Evolutionary conservation across 2,329 filamentous ascomycete genomes (phyloP).

Genomic region (Aspergillus pseudoglaucus): DNA sequence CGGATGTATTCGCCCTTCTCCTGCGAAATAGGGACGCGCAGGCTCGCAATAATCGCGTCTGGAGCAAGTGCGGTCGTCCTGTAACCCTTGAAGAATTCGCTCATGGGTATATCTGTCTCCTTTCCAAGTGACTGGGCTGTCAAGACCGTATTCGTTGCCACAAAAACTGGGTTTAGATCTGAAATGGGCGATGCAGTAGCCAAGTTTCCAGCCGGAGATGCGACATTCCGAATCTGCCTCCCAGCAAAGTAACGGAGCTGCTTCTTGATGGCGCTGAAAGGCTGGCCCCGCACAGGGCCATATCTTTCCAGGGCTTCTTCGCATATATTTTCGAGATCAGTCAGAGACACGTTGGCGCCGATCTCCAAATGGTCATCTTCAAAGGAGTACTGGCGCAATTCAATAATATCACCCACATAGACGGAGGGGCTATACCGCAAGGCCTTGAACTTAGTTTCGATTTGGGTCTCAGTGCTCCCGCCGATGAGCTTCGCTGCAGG

Average conservation of each 20-base stretch:
- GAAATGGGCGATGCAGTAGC: slow-evolving; percentile 94
- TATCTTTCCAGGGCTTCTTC: slow-evolving; percentile 64
- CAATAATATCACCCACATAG: slow-evolving; percentile 62
- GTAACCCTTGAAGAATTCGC: slow-evolving; percentile 87
- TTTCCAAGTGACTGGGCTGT: slow-evolving; percentile 76
- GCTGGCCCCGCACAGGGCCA: slow-evolving; percentile 62
- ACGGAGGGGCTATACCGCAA: slow-evolving; percentile 76
- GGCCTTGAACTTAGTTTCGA: slow-evolving; percentile 89
- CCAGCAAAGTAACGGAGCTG: slow-evolving; percentile 64
- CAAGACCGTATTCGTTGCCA: slow-evolving; percentile 83
- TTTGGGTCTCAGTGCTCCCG: slow-evolving; percentile 84
- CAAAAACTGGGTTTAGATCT: slow-evolving; percentile 96
- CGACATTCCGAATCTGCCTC: slow-evolving; percentile 93
- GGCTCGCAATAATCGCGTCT: slow-evolving; percentile 76
- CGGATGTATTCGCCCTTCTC: slow-evolving; percentile 72
- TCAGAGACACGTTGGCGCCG: slow-evolving; percentile 86
- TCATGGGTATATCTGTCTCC: slow-evolving; percentile 87
- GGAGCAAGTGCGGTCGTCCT: slow-evolving; percentile 70
- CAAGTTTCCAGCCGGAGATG: slow-evolving; percentile 88
- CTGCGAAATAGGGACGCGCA: slow-evolving; percentile 77
- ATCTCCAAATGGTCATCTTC: slow-evolving; percentile 79
- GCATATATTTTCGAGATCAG: slow-evolving; percentile 81
- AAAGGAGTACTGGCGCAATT: slow-evolving; percentile 57
- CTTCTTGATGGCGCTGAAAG: slow-evolving; percentile 81
- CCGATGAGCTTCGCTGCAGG: slow-evolving; percentile 82